Percentiles rank a stretch among this genome's conserved stretches.
phyloP scores from a whole-genome alignment of 106 monocot species.

The Narthecium ossifragum region DNA sequence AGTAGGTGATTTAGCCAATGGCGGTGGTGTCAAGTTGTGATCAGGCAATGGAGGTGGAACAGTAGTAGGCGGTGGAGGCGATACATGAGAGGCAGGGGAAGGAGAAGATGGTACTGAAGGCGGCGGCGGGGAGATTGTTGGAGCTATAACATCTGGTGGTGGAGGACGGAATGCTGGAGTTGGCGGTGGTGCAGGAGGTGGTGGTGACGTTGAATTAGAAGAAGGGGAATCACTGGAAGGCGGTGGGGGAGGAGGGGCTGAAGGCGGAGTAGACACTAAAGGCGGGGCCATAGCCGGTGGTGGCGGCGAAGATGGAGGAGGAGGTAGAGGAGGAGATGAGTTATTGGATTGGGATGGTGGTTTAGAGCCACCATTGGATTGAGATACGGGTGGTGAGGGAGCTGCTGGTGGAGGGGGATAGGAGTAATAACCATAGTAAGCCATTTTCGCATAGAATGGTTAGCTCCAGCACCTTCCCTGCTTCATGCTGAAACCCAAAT shows the following conservation, averaged over 20 bases:
- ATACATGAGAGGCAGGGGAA: too few relatives aligned
- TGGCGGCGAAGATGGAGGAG: conserved; percentile 1
- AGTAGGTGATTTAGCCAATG: background rate
- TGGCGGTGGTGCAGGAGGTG: conserved; percentile 9
- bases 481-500: too few relatives aligned
- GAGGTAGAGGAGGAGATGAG: conserved; percentile 21
- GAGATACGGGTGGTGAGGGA: conserved; percentile 1
- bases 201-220: background rate
- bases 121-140: conserved; percentile 5
- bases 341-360: background rate
- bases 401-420: background rate
- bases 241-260: background rate
- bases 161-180: conserved; percentile 2
- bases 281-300: conserved; percentile 7
- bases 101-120: too few relatives aligned
- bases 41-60: too few relatives aligned
- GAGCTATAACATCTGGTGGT: background rate
- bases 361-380: background rate
- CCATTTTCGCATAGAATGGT: too few relatives aligned
- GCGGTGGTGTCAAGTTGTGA: too few relatives aligned
- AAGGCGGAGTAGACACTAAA: conserved; percentile 1
- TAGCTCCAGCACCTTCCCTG: too few relatives aligned
- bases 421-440: background rate
- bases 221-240: background rate
- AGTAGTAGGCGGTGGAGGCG: too few relatives aligned